phyloP scores from a whole-genome alignment of 257 asterid species.

The Nicotiana tomentosiformis region DNA sequence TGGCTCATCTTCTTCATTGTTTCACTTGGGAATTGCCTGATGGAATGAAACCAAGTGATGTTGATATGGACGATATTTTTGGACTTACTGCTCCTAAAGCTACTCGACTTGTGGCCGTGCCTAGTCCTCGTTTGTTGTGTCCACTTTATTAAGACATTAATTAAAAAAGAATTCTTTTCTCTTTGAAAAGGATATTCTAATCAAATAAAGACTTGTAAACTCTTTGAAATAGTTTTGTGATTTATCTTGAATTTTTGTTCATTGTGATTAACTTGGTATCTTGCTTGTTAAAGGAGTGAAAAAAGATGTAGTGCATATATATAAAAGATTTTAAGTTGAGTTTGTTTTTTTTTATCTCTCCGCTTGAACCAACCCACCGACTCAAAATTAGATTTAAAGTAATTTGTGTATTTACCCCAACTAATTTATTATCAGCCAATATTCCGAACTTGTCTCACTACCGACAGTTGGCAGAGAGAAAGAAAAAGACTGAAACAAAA shows the following conservation, averaged over 20 bases:
- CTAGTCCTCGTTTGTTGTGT: constrained; percentile 34
- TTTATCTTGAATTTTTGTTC: neutral
- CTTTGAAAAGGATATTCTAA: neutral
- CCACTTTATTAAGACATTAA: constrained; percentile 11
- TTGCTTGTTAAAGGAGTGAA: too few relatives aligned
- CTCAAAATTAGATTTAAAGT: too few relatives aligned
- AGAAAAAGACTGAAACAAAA: too few relatives aligned
- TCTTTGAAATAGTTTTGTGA: neutral
- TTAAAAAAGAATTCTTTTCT: neutral
- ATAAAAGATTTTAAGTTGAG: too few relatives aligned
- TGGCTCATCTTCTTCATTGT: constrained; percentile 44
- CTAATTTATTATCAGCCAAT: too few relatives aligned
- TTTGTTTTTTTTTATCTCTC: too few relatives aligned
- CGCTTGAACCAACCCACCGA: too few relatives aligned
- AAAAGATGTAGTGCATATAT: too few relatives aligned
- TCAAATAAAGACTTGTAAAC: neutral
- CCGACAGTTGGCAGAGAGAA: too few relatives aligned
- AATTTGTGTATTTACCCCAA: too few relatives aligned
- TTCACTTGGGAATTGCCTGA: constrained; percentile 38
- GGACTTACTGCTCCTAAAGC: constrained; percentile 44
- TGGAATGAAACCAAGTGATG: constrained; percentile 33
- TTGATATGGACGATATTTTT: constrained; percentile 40
- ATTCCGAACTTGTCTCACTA: too few relatives aligned
- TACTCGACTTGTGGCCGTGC: constrained; percentile 27
- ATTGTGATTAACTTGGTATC: neutral